A percentile compares a stretch with the other conserved stretches of the same genome.
phyloP scores from a whole-genome alignment of 345 rosid genomes.

The Camelina hispida region DNA sequence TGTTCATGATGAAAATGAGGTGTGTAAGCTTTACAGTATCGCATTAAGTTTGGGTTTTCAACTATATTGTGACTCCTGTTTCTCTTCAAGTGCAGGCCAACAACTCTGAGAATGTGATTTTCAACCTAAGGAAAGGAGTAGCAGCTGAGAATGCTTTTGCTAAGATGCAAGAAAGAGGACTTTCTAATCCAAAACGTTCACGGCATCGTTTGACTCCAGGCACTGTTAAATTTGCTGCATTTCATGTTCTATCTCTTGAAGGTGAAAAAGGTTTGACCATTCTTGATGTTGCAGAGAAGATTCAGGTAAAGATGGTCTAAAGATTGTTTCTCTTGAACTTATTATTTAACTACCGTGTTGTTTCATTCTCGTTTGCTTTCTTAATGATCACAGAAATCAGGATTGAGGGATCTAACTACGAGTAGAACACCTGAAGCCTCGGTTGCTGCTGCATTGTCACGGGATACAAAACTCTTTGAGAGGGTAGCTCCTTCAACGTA shows the following conservation, averaged over 20 bases:
- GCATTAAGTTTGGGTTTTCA: not conserved
- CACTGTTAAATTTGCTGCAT: constrained; percentile 94
- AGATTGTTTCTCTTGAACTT: constrained; percentile 3
- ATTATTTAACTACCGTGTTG: not conserved
- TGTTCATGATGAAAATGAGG: constrained; percentile 70
- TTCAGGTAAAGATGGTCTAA: constrained; percentile 62
- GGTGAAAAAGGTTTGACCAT: constrained; percentile 77
- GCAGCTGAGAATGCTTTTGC: constrained; percentile 88
- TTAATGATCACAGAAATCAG: constrained; percentile 66
- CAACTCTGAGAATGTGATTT: constrained; percentile 68
- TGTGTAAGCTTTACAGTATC: constrained; percentile 27
- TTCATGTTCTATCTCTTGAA: constrained; percentile 82
- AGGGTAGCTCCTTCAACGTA: constrained; percentile 96
- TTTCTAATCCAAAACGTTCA: constrained; percentile 73
- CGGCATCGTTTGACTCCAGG: constrained; percentile 96
- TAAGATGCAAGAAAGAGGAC: constrained; percentile 87
- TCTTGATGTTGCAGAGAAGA: constrained; percentile 88
- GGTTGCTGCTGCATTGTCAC: constrained; percentile 90
- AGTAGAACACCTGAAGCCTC: constrained; percentile 99
- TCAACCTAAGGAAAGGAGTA: constrained; percentile 73
- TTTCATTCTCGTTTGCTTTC: not conserved
- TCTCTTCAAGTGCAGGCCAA: constrained; percentile 55
- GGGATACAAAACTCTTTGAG: constrained; percentile 90
- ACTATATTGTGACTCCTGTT: constrained; percentile 5
- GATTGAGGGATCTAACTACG: constrained; percentile 85